Conservation (phyloP, 805 yeast genomes). For the Spathaspora sp. region DNA sequence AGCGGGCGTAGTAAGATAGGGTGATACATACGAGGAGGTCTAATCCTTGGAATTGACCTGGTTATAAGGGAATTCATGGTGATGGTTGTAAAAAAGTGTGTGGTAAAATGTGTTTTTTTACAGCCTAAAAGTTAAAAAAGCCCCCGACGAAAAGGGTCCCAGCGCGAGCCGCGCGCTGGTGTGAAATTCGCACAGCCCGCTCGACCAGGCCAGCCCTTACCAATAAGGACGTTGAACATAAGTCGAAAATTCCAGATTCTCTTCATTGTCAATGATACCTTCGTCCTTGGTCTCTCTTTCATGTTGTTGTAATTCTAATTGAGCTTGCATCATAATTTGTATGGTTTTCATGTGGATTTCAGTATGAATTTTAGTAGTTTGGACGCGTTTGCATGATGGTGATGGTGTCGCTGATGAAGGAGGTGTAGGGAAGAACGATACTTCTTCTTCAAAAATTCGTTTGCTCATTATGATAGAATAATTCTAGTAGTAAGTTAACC, state of each 20-base stretch:
- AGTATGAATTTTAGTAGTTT: slow-evolving; percentile 24
- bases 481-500: too few species aligned
- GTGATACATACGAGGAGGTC: neutral
- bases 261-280: neutral
- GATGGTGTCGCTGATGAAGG: neutral
- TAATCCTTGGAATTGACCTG: neutral
- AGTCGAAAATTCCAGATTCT: neutral
- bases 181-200: neutral
- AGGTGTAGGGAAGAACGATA: neutral
- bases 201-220: neutral
- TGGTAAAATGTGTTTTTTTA: neutral
- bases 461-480: neutral
- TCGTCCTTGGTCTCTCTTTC: slow-evolving; percentile 3
- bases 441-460: neutral
- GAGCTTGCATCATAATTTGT: slow-evolving; percentile 28
- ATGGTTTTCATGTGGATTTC: slow-evolving; percentile 29
- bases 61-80: neutral
- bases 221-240: slow-evolving; percentile 7
- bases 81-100: neutral
- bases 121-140: neutral
- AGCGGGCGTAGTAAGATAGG: neutral
- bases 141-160: neutral
- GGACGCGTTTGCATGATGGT: slow-evolving; percentile 8
- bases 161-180: neutral
- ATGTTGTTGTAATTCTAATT: slow-evolving; percentile 10